A percentile compares a stretch with the other conserved stretches of the same genome.
Conservation (phyloP, 345 rosid genomes). For the Melastoma malabathricum region DNA sequence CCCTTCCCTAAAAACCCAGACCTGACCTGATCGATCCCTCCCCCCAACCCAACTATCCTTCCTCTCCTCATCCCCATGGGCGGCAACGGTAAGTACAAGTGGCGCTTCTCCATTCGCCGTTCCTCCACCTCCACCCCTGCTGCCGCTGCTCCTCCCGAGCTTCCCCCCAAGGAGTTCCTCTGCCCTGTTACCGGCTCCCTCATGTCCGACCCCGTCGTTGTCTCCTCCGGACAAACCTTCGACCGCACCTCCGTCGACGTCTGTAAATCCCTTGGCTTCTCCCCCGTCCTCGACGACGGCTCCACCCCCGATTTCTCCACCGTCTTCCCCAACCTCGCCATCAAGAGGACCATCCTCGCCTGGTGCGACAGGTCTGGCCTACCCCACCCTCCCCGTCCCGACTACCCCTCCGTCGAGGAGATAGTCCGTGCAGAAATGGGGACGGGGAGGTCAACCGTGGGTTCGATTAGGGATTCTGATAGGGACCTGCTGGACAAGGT, state of each 20-base stretch:
- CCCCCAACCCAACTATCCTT: background rate
- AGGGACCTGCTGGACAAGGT: slow-evolving; percentile 48
- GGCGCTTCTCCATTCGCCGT: slow-evolving; percentile 32
- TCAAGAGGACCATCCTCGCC: slow-evolving; percentile 41
- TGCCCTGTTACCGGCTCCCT: slow-evolving; percentile 55
- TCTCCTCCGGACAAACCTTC: slow-evolving; percentile 77
- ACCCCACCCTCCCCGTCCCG: slow-evolving; percentile 27
- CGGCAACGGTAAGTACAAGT: slow-evolving; percentile 20
- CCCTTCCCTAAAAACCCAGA: too few relatives aligned
- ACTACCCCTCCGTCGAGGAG: slow-evolving; percentile 37
- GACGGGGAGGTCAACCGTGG: slow-evolving; percentile 1
- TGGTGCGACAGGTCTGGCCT: slow-evolving; percentile 43
- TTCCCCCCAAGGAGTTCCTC: slow-evolving; percentile 47
- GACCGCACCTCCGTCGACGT: slow-evolving; percentile 57
- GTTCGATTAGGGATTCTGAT: slow-evolving; percentile 49
- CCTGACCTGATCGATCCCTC: too few relatives aligned
- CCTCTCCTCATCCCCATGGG: slow-evolving; percentile 1
- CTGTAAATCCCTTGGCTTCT: slow-evolving; percentile 35
- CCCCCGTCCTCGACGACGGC: slow-evolving; percentile 38
- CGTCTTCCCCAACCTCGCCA: slow-evolving; percentile 51
- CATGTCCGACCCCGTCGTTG: slow-evolving; percentile 78
- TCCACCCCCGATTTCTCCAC: slow-evolving; percentile 44
- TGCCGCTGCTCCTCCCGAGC: slow-evolving; percentile 17
- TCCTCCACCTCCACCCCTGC: slow-evolving; percentile 28
- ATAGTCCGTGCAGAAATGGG: slow-evolving; percentile 27